A percentile compares a stretch with the other conserved stretches of the same genome.
These are phyloP conservation scores for Flaveria bidentis DNA, from an alignment of 129 eudicot species.

Conservation along the genomic window DNA sequence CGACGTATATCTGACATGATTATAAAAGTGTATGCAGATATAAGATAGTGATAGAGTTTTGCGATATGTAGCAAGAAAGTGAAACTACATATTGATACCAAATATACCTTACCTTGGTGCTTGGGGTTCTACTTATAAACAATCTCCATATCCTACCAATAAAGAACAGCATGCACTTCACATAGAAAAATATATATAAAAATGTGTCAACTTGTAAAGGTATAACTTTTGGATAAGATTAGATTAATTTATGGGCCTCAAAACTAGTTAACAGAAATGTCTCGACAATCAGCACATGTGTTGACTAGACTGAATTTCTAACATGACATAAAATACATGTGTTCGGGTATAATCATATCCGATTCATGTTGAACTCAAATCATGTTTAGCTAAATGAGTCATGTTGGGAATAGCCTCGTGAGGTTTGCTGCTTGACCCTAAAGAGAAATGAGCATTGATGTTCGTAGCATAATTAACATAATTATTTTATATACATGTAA, in stretches of 20 bases:
- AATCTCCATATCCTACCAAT: neutral
- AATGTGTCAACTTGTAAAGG: neutral
- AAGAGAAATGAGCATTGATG: too few relatives aligned
- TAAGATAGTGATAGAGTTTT: neutral
- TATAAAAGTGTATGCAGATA: neutral
- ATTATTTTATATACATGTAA: too few relatives aligned
- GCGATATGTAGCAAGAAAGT: slow-evolving; percentile 10
- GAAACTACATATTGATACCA: neutral
- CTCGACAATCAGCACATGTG: neutral
- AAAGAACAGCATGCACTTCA: neutral
- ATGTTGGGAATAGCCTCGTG: too few relatives aligned
- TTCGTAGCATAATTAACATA: too few relatives aligned
- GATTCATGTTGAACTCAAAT: too few relatives aligned
- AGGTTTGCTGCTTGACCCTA: too few relatives aligned
- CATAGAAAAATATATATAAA: neutral
- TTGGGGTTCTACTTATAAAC: neutral
- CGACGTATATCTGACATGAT: slow-evolving; percentile 6
- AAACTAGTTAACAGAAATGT: neutral
- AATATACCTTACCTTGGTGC: neutral
- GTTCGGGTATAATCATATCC: too few relatives aligned
- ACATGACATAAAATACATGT: too few relatives aligned
- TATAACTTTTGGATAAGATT: neutral
- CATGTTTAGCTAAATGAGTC: too few relatives aligned
- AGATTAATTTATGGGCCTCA: neutral
- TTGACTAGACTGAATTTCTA: neutral